Evolutionary conservation across 108 stramenopile genomes (phyloP).

Genomic region (Skeletonema costatum): DNA sequence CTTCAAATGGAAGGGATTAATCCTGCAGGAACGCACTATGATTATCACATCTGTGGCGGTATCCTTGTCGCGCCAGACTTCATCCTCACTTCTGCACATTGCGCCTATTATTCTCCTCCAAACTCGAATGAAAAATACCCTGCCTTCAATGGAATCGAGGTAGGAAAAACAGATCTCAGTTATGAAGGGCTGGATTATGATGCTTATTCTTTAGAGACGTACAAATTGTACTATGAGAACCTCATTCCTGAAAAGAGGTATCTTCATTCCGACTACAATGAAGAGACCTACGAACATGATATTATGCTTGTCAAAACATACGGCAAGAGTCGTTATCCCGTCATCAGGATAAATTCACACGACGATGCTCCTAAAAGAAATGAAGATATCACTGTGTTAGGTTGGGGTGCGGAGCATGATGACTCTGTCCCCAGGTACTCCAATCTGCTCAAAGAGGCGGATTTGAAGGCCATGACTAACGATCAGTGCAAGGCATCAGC

Average conservation of each 20-base stretch:
- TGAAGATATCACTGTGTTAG: slow-evolving; percentile 22
- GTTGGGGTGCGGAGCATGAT: slow-evolving; percentile 32
- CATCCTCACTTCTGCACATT: slow-evolving; percentile 59
- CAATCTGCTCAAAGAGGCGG: slow-evolving; percentile 16
- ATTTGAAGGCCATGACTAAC: slow-evolving; percentile 20
- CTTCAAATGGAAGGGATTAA: slow-evolving; percentile 42
- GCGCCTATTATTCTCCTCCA: slow-evolving; percentile 40
- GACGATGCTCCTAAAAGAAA: background rate
- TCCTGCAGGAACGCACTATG: slow-evolving; percentile 23
- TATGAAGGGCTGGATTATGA: slow-evolving; percentile 25
- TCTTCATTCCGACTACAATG: slow-evolving; percentile 29
- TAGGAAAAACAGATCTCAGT: slow-evolving; percentile 24
- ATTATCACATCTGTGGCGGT: slow-evolving; percentile 54
- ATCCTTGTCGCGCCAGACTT: slow-evolving; percentile 56
- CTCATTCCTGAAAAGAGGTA: slow-evolving; percentile 27
- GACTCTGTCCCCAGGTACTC: slow-evolving; percentile 11
- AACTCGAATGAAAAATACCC: slow-evolving; percentile 11
- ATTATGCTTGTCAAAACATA: slow-evolving; percentile 39
- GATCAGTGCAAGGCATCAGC: slow-evolving; percentile 8
- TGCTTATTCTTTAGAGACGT: slow-evolving; percentile 13
- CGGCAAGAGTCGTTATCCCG: slow-evolving; percentile 24
- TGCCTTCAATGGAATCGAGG: slow-evolving; percentile 50
- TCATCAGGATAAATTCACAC: slow-evolving; percentile 1
- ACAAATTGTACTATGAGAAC: slow-evolving; percentile 38
- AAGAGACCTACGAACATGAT: slow-evolving; percentile 38